A percentile compares a stretch with the other conserved stretches of the same genome.
Evolutionary conservation across 1,139 yeast species (phyloP).

Genomic region (Yamadazyma dushanensis): DNA sequence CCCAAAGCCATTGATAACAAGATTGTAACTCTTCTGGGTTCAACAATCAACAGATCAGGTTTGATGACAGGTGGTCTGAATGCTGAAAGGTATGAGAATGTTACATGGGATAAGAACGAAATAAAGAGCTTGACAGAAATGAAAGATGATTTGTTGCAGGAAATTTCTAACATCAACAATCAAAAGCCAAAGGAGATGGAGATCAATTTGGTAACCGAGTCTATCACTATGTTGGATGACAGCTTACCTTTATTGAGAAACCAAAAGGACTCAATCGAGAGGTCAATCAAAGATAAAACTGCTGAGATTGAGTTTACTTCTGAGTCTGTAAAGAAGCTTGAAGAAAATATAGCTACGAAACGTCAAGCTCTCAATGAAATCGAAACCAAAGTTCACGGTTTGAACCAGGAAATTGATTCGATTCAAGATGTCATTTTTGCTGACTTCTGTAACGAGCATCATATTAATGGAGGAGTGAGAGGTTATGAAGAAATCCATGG

Average conservation of each 20-base stretch:
- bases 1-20: conserved; percentile 52
- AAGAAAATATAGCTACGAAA: conserved; percentile 20
- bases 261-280: conserved; percentile 48
- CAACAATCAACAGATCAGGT: conserved; percentile 81
- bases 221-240: conserved; percentile 55
- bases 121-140: conserved; percentile 54
- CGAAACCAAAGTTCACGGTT: conserved; percentile 25
- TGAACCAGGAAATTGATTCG: conserved; percentile 28
- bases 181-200: conserved; percentile 55
- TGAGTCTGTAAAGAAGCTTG: conserved; percentile 20
- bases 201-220: conserved; percentile 58
- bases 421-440: conserved; percentile 50
- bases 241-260: conserved; percentile 53
- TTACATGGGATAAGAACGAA: conserved; percentile 76
- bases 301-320: conserved; percentile 57
- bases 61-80: conserved; percentile 87
- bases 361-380: conserved; percentile 27
- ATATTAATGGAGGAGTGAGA: conserved; percentile 52
- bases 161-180: conserved; percentile 51
- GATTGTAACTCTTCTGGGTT: conserved; percentile 81
- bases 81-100: conserved; percentile 32
- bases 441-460: conserved; percentile 54
- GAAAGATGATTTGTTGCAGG: conserved; percentile 61
- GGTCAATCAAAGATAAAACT: conserved; percentile 53
- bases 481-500: conserved; percentile 75